Evolutionary conservation across 106 monocot species (phyloP), one percentile per base, ranked within the genome.

Genomic region (Amphibolis antarctica): DNA sequence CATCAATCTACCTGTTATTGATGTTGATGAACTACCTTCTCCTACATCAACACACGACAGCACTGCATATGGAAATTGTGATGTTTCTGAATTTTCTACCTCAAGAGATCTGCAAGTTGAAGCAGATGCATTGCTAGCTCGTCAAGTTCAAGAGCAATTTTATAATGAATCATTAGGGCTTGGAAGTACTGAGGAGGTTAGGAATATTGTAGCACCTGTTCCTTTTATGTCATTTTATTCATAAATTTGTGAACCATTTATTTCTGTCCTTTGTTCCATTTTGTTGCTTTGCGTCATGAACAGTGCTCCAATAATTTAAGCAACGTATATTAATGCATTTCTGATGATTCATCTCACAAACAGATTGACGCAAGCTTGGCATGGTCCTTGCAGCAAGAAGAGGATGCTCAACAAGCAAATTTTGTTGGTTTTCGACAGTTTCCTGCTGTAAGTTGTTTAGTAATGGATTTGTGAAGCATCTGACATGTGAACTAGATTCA

Each of bases 121-220:
- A 29, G 73, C 86, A 45, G 92, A 92, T 82, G 92, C 88, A 69
- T 48, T 82, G 53, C 60, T 88, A 68, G 92, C 92, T 53, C 79
- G 85, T 36, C 84, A 80, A 65, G 79, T 92, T 47, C 92, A 92
- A 62, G 87, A 92, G 57, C 79, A 88, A 58, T 64, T 85, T n/a
- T 80, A 82, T 56, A 72, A 76, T 70, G 92, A 92, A 66, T 66
- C 68, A 29, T 75, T 74, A 54, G 52, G 9, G 15, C 28, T 68
- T 75, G 73, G 49, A 51, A 43, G 48, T 48, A 46, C 44, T 64
- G 81, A 87, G 50, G 84, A 74, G 88, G 81, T 88, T 51, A 7
- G 36, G 36, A 36, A 36, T 36, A 7, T 36, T 36, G 2, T 36
- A n/a, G n/a, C 7, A 36, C 36, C 36, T 36, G 2, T 2, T 36